A percentile compares a stretch with the other conserved stretches of the same genome.
Evolutionary conservation across 2,329 filamentous ascomycete species (phyloP).

Genomic region (Penicillium sp.): DNA sequence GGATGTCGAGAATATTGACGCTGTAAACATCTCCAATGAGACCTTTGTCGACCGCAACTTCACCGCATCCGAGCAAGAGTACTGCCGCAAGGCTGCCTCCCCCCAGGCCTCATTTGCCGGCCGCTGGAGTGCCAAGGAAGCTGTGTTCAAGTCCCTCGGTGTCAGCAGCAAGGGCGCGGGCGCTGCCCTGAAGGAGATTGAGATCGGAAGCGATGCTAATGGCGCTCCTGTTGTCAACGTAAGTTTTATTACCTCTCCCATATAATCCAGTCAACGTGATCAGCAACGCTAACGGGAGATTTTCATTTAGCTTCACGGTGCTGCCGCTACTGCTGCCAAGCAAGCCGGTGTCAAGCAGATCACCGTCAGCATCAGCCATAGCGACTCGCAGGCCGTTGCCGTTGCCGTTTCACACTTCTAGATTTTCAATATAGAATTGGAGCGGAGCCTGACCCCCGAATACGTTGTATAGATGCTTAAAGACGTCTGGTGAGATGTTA

Average conservation of each 20-base stretch:
- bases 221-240: constrained; percentile 85
- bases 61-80: constrained; percentile 77
- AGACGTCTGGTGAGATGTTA: constrained; percentile 3
- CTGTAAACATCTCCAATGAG: constrained; percentile 90
- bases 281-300: constrained; percentile 39
- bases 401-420: constrained; percentile 80
- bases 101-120: constrained; percentile 92
- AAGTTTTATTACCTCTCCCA: constrained; percentile 50
- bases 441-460: neutral
- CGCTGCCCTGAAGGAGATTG: constrained; percentile 90
- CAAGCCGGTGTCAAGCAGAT: constrained; percentile 85
- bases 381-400: constrained; percentile 89
- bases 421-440: neutral
- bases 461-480: neutral
- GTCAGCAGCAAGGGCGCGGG: constrained; percentile 86
- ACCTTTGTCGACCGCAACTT: constrained; percentile 97
- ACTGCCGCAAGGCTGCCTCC: constrained; percentile 78
- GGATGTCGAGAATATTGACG: constrained; percentile 85
- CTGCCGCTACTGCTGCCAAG: constrained; percentile 80
- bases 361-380: constrained; percentile 94
- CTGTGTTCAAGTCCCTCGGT: constrained; percentile 95
- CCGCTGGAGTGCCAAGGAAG: constrained; percentile 96
- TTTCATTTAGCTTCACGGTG: constrained; percentile 73
- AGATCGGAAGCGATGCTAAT: constrained; percentile 78
- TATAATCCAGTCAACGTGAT: constrained; percentile 1